Base-by-base conservation (phyloP, 83 land plant genomes). In the Picea engelmannii region DNA sequence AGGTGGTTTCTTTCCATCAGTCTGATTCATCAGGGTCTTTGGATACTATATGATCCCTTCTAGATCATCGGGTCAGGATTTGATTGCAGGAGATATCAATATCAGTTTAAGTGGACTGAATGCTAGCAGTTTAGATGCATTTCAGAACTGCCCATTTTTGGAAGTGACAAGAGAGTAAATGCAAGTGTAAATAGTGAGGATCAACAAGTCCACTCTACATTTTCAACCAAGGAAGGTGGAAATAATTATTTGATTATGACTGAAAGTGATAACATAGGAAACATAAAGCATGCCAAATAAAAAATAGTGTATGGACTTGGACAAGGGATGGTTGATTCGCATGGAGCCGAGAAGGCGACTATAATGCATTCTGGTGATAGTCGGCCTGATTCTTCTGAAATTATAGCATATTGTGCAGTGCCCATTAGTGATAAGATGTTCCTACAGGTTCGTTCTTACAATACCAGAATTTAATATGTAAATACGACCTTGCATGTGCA, bases 11-110 rank as follows among this genome's bases (percentile, higher is more conserved):
- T 15, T 82, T 52, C 24, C 61, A 81, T 82, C 88, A 92, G 92
- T 83, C 95, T 40, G 91, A 92, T 66, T 92, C 92, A 66, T 71
- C 90, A 80, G 92, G 92, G 76, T 84, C 88, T 8, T 76, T 92
- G 44, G 95, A 92, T 66, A 65, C 90, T 81, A 89, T n/a, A 87
- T 8, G 58, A 67, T 12, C 42, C 84, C 92, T 8, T 84, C 68
- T 69, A 82, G 82, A 76, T 87, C 79, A 78, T 86, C 85, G 58
- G 71, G 76, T 24, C 79, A 74, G 59, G 88, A 88, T 55, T 85
- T 85, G 10, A 81, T 85, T 31, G 75, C 87, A 52, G 83, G 85
- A 20, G 92, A 92, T 38, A 83, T 18, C 49, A 31, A 17, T 10
- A 65, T 76, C n/a, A 87, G 92, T 81, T 82, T 86, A 16, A 79